Base-by-base conservation (phyloP, 192 early-diverging fungal genomes). In the Podila epicladia region DNA sequence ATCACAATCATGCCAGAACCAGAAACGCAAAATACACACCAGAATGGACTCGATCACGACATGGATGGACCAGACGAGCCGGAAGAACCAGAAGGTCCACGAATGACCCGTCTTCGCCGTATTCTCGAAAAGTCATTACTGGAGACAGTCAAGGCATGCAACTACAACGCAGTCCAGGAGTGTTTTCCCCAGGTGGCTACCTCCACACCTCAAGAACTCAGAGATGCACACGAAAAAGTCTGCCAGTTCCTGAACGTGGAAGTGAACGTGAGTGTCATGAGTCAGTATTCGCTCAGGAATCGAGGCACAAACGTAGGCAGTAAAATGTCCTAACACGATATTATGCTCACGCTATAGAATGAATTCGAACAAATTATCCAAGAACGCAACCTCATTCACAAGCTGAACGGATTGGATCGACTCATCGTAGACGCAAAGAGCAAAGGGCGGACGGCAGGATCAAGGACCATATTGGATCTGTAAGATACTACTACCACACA, bases 111-210 rank as follows among this genome's bases (percentile, higher is more conserved):
- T n/a, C 77, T 80, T 19, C 71, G 77, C 12, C 66, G 57, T 5
- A 38, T 80, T 61, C 77, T 80, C 20, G 62, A 69, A 22, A 80
- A 80, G 37, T 72, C 77, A 12, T 45, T 80, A 6, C 33, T 58
- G 32, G 71, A 80, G 29, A 80, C 77, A 8, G 66, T 80, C 37
- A 69, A 73, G 13, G 71, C 71, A 32, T 80, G 77, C 77, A 80
- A 80, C 37, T 73, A 53, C 33, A 62, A 64, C n/a, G 77, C 77
- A 26, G 63, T 80, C 33, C 48, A 67, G n/a, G 71, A 80, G 69
- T 69, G 71, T 61, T 80, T 80, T 28, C 77, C 77, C 11, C 19
- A 38, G 9, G 48, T 73, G 1, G 70, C 71, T 11, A 58, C 58
- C 6, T 26, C 50, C 22, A 68, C 72, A 4, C 71, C 70, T 17